Conservation (phyloP, 306 rosid genomes). For the Cyclanthera cordifolia region DNA sequence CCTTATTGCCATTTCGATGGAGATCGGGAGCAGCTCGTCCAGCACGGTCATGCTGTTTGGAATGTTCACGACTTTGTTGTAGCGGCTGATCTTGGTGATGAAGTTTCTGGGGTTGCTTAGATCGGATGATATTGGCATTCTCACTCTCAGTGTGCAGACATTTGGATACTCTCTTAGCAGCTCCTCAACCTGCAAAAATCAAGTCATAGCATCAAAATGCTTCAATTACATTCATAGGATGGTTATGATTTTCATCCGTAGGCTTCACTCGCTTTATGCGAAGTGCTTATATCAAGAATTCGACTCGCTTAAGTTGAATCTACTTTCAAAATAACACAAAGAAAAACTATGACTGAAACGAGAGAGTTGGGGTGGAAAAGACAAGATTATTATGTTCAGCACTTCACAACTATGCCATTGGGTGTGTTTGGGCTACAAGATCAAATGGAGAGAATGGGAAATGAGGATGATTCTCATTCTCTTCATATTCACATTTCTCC, state of each 20-base stretch:
- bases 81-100: slow-evolving; percentile 51
- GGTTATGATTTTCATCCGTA: neutral
- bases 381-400: neutral
- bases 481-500: too few species aligned
- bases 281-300: neutral
- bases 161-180: slow-evolving; percentile 41
- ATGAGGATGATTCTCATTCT: too few species aligned
- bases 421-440: too few species aligned
- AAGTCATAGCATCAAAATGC: neutral
- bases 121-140: slow-evolving; percentile 74
- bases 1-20: slow-evolving; percentile 64
- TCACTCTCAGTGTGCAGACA: slow-evolving; percentile 51
- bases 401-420: neutral
- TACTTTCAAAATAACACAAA: neutral
- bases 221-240: neutral
- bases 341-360: neutral
- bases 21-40: slow-evolving; percentile 57
- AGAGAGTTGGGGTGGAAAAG: neutral
- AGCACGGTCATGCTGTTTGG: slow-evolving; percentile 69
- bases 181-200: slow-evolving; percentile 46
- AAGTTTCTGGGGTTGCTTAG: slow-evolving; percentile 62
- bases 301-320: neutral
- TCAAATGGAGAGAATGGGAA: too few species aligned
- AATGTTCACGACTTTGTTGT: slow-evolving; percentile 57
- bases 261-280: neutral